These are phyloP conservation scores for Coemansia sp. DNA, from an alignment of 371 early-diverging fungal genomes.

Conservation along the genomic window DNA sequence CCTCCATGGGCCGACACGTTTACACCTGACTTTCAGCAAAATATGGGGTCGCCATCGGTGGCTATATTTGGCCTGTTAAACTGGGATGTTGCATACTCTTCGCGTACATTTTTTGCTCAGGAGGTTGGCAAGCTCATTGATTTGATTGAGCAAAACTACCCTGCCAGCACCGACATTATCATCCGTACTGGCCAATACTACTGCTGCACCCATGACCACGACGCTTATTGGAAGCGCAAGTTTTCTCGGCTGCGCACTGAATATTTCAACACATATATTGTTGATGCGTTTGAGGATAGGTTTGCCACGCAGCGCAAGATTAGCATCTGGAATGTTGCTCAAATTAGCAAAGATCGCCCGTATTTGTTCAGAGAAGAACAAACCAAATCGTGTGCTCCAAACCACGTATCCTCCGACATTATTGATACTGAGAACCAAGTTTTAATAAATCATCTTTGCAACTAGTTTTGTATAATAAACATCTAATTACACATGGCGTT, in stretches of 20 bases:
- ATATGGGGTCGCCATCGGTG: neutral
- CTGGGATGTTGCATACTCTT: neutral
- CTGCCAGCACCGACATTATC: neutral
- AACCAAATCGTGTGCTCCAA: neutral
- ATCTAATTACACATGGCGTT: slow-evolving; percentile 10
- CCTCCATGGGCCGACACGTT: neutral
- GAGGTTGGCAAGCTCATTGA: neutral
- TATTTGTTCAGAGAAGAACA: neutral
- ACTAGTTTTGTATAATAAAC: neutral
- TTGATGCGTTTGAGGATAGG: neutral
- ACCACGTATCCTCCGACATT: neutral
- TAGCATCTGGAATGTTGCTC: neutral
- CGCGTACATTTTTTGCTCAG: neutral
- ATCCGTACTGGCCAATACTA: neutral
- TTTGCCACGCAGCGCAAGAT: neutral
- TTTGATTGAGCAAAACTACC: neutral
- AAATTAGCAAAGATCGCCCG: neutral
- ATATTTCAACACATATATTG: neutral
- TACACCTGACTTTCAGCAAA: slow-evolving; percentile 1
- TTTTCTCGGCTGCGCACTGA: neutral
- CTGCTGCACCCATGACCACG: neutral
- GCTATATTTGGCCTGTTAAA: neutral
- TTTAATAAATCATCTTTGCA: slow-evolving; percentile 1
- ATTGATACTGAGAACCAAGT: slow-evolving; percentile 10
- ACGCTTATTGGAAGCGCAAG: slow-evolving; percentile 28